Conservation (phyloP, 2,329 filamentous ascomycete species). For the Epichloe baconii region DNA sequence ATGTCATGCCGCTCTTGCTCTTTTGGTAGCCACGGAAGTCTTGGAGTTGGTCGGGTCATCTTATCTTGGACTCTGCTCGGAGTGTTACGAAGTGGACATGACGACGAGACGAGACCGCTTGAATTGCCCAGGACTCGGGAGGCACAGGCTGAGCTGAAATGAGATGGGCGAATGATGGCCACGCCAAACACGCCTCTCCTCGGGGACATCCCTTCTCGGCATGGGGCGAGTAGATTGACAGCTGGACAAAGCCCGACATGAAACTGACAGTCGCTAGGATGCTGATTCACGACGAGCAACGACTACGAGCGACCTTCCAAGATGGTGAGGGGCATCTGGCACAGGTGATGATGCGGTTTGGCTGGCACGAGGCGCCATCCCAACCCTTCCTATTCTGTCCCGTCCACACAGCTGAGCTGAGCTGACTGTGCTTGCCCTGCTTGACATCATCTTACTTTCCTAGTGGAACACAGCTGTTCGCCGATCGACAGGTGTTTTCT, state of each 20-base stretch:
- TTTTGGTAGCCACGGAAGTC: too few species aligned
- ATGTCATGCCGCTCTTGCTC: too few species aligned
- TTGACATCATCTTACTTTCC: not conserved
- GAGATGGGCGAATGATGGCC: too few species aligned
- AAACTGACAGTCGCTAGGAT: not conserved
- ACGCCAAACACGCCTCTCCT: too few species aligned
- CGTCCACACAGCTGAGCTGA: not conserved
- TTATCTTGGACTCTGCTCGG: not conserved
- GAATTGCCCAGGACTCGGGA: too few species aligned
- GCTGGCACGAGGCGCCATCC: not conserved
- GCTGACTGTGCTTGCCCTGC: not conserved
- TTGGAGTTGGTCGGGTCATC: not conserved
- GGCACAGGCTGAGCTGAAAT: too few species aligned
- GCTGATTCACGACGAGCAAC: not conserved
- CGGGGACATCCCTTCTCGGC: too few species aligned
- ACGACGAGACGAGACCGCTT: not conserved
- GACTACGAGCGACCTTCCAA: conserved; percentile 3
- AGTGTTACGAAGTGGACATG: not conserved
- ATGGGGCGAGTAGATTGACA: too few species aligned
- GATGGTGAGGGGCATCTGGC: not conserved
- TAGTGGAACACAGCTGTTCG: not conserved
- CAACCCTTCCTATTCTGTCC: too few species aligned
- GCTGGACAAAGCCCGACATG: too few species aligned
- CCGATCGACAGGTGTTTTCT: not conserved
- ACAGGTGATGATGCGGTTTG: not conserved